These are phyloP conservation scores for Lentinula guzmanii DNA, from an alignment of 768 basidiomycete species.

Conservation along the genomic window DNA sequence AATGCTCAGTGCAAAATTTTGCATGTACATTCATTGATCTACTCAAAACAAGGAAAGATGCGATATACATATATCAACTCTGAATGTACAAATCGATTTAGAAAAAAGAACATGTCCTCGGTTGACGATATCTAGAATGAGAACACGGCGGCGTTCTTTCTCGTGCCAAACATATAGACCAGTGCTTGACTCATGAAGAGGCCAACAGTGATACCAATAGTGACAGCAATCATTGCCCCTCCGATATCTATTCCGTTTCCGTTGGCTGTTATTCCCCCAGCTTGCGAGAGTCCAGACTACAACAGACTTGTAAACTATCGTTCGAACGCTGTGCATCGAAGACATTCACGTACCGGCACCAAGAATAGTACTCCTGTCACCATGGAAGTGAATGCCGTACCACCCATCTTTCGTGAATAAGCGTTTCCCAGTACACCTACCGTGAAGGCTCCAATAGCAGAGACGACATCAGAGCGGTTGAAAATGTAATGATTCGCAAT, in stretches of 20 bases:
- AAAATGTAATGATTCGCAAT: slow-evolving; percentile 82
- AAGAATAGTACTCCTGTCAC: slow-evolving; percentile 84
- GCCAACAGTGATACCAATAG: slow-evolving; percentile 86
- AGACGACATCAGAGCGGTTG: slow-evolving; percentile 78
- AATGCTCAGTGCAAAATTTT: no score
- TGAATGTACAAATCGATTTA: slow-evolving; percentile 5
- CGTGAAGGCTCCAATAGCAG: slow-evolving; percentile 80
- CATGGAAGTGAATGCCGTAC: slow-evolving; percentile 88
- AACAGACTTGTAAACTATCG: neutral
- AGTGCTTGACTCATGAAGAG: slow-evolving; percentile 84
- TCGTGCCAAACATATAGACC: slow-evolving; percentile 79
- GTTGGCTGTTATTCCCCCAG: slow-evolving; percentile 77
- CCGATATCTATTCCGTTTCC: slow-evolving; percentile 82
- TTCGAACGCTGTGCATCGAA: neutral
- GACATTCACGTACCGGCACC: slow-evolving; percentile 60
- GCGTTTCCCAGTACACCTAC: slow-evolving; percentile 75
- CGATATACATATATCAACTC: no score
- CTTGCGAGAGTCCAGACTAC: slow-evolving; percentile 81
- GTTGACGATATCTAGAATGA: slow-evolving; percentile 48
- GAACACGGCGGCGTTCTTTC: slow-evolving; percentile 82
- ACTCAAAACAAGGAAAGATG: neutral
- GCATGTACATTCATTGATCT: no score
- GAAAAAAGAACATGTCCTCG: neutral
- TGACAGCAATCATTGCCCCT: slow-evolving; percentile 84
- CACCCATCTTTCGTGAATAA: slow-evolving; percentile 77